These are phyloP conservation scores for Tricholoma furcatifolium DNA, from an alignment of 768 basidiomycete genomes.

Conservation along the genomic window DNA sequence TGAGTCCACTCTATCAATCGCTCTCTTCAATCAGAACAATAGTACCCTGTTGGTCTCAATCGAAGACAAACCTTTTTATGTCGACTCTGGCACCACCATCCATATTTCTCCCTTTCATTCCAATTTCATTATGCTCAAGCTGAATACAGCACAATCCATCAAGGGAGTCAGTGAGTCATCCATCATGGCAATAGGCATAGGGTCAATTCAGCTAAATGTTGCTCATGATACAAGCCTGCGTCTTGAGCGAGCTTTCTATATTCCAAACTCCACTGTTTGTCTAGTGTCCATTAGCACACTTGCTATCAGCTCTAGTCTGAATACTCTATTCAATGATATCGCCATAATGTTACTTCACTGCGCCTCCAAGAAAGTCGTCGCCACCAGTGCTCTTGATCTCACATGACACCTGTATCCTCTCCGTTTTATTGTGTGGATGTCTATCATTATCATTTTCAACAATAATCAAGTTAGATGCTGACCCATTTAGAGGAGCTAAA, in stretches of 20 bases:
- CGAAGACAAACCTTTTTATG: conserved; percentile 17
- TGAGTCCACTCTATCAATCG: neutral
- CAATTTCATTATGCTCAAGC: conserved; percentile 24
- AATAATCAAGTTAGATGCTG: too few species aligned
- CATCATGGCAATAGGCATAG: conserved; percentile 24
- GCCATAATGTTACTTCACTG: conserved; percentile 14
- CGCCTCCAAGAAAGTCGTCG: conserved; percentile 12
- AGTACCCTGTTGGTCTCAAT: neutral
- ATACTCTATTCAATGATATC: conserved; percentile 18
- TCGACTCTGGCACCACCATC: conserved; percentile 28
- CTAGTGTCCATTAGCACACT: conserved; percentile 26
- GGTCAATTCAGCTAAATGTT: conserved; percentile 14
- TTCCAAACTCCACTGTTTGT: conserved; percentile 19
- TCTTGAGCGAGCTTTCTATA: too few species aligned
- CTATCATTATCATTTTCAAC: too few species aligned
- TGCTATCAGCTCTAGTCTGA: conserved; percentile 1
- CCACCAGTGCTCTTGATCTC: conserved; percentile 7
- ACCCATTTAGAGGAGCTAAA: too few species aligned
- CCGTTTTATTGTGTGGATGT: too few species aligned
- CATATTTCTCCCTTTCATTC: conserved; percentile 11
- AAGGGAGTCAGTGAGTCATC: conserved; percentile 25
- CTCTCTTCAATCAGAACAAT: neutral
- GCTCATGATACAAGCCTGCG: conserved; percentile 15
- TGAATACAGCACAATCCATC: conserved; percentile 21
- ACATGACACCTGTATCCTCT: neutral